phyloP scores from a whole-genome alignment of 192 early-diverging fungal species.

The Ambispora gerdemannii region DNA sequence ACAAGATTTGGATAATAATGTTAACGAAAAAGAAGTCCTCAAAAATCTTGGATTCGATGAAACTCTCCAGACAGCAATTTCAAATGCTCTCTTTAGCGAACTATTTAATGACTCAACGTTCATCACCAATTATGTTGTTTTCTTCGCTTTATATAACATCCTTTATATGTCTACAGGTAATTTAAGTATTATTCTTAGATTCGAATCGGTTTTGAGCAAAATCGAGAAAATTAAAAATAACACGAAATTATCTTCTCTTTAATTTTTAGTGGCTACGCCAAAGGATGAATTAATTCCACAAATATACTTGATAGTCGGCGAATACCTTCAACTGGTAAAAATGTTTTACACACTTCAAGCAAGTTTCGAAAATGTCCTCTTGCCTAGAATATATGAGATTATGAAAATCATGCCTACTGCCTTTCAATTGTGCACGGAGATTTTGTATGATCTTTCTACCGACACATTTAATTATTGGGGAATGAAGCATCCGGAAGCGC shows the following conservation, averaged over 20 bases:
- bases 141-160: not conserved
- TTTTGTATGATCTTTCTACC: slow-evolving; percentile 1
- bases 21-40: not conserved
- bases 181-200: not conserved
- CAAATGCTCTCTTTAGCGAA: not conserved
- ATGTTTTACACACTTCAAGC: not conserved
- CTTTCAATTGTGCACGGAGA: not conserved
- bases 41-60: slow-evolving; percentile 2
- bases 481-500: slow-evolving; percentile 1
- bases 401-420: not conserved
- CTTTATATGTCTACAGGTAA: not conserved
- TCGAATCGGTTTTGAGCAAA: not conserved
- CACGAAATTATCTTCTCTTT: not conserved
- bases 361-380: slow-evolving; percentile 8
- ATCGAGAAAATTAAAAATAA: no score
- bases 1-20: not conserved
- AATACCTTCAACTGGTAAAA: slow-evolving; percentile 1
- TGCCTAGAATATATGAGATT: slow-evolving; percentile 2
- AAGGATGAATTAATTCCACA: not conserved
- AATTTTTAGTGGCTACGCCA: not conserved
- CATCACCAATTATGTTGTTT: not conserved
- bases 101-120: not conserved
- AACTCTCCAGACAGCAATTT: not conserved
- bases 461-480: slow-evolving; percentile 22
- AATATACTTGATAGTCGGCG: not conserved